phyloP scores from a whole-genome alignment of 2,329 filamentous ascomycete genomes.

The Colletotrichum musicola region DNA sequence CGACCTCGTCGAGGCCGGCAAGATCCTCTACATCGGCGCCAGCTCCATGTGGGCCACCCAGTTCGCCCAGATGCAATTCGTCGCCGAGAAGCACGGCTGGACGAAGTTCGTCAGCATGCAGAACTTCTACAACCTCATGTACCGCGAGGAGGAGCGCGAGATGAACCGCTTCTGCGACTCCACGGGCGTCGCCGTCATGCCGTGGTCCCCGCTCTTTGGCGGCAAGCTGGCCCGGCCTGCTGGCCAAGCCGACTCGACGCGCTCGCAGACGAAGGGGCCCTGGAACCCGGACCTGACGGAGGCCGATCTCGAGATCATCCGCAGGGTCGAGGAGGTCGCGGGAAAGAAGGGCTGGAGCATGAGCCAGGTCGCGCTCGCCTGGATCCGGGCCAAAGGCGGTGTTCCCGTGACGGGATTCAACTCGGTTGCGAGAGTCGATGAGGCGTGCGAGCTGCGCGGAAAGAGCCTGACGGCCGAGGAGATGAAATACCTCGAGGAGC shows the following conservation, averaged over 20 bases:
- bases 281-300: constrained; percentile 5
- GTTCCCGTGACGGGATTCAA: constrained; percentile 36
- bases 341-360: constrained; percentile 35
- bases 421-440: constrained; percentile 29
- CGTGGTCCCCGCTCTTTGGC: constrained; percentile 34
- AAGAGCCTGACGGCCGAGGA: constrained; percentile 33
- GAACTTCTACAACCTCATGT: constrained; percentile 66
- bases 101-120: constrained; percentile 71
- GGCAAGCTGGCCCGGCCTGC: constrained; percentile 25
- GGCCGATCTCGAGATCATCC: constrained; percentile 29
- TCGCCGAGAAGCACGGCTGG: constrained; percentile 66
- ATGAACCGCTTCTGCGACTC: constrained; percentile 57
- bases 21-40: constrained; percentile 53
- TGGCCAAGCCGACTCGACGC: not conserved
- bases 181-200: constrained; percentile 53
- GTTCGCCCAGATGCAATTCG: constrained; percentile 57
- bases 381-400: constrained; percentile 32
- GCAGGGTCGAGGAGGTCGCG: constrained; percentile 33
- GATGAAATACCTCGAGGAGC: constrained; percentile 30
- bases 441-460: constrained; percentile 27
- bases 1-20: constrained; percentile 68
- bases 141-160: constrained; percentile 69
- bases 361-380: constrained; percentile 35
- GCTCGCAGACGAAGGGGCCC: constrained; percentile 4
- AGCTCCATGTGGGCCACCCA: constrained; percentile 37